Conservation (phyloP, 148 eudicot species). For the Talinum fruticosum region DNA sequence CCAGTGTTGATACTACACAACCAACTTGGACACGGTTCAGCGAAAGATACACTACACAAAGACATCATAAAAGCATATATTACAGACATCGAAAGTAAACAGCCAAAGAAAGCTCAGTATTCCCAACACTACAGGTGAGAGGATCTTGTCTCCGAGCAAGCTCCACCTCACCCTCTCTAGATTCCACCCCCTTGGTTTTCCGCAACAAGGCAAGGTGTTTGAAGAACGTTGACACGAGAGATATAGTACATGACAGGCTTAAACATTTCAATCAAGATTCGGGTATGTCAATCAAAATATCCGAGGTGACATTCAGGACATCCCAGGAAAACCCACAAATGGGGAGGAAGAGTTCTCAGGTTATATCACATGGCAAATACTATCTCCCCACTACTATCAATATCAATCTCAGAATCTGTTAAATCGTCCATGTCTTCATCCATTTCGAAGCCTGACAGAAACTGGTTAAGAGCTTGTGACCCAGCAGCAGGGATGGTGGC, state of each 20-base stretch:
- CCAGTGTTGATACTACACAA: conserved; percentile 4
- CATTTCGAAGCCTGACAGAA: conserved; percentile 47
- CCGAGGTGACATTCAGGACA: background rate
- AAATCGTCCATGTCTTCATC: conserved; percentile 85
- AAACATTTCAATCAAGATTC: background rate
- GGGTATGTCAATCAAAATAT: conserved; percentile 7
- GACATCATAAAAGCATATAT: conserved; percentile 15
- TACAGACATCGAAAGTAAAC: conserved; percentile 11
- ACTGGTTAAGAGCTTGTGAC: conserved; percentile 36
- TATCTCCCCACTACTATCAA: conserved; percentile 93
- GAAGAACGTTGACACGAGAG: background rate
- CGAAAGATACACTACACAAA: background rate
- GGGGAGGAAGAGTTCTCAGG: background rate
- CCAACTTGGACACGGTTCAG: background rate
- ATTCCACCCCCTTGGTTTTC: background rate
- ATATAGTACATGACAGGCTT: background rate
- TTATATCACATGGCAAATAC: conserved; percentile 75
- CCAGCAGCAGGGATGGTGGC: conserved; percentile 87
- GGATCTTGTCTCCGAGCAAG: background rate
- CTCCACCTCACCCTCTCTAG: background rate
- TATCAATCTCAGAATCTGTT: conserved; percentile 78
- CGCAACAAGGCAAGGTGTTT: background rate
- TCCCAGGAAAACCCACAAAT: background rate
- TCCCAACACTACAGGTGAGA: conserved; percentile 6
- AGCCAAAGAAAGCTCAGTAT: background rate